Evolutionary conservation across 179 eudicot genomes (phyloP).

Genomic region (Silene noctiflora): DNA sequence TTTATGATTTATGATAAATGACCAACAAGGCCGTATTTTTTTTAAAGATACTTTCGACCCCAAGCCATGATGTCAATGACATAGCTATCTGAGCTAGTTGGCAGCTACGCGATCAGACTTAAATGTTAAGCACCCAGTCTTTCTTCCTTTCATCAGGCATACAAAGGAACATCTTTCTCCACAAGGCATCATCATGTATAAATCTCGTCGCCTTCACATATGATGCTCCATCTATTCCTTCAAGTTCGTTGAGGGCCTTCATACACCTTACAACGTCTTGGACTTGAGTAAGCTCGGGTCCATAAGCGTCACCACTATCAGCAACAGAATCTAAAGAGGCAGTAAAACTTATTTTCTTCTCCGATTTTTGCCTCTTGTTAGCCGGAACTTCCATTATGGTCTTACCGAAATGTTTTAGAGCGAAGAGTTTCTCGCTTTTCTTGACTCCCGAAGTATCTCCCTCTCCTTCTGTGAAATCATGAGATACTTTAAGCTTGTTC

Average conservation of each 20-base stretch:
- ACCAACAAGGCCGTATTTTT: too few relatives aligned
- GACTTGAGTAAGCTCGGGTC: conserved; percentile 22
- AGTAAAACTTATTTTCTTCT: conserved; percentile 23
- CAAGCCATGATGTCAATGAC: neutral
- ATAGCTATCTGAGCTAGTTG: neutral
- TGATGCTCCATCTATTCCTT: conserved; percentile 31
- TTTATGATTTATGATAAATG: too few relatives aligned
- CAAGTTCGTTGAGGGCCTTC: conserved; percentile 32
- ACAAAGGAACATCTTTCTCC: conserved; percentile 42
- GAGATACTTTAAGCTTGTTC: conserved; percentile 18
- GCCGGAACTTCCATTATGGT: conserved; percentile 18
- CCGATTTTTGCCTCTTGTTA: conserved; percentile 25
- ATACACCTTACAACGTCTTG: conserved; percentile 33
- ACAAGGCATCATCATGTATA: conserved; percentile 31
- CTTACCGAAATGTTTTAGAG: conserved; percentile 7
- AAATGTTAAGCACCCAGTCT: conserved; percentile 40
- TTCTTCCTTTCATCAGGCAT: conserved; percentile 38
- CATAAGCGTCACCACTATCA: conserved; percentile 27
- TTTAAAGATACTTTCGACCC: neutral
- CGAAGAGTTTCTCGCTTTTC: neutral
- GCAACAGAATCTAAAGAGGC: conserved; percentile 34
- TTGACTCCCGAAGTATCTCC: conserved; percentile 18
- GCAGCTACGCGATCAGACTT: neutral
- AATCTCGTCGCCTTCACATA: conserved; percentile 32
- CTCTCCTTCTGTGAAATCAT: conserved; percentile 25